Evolutionary conservation across 331 rosid genomes (phyloP).

Genomic region (Acacia concinna): DNA sequence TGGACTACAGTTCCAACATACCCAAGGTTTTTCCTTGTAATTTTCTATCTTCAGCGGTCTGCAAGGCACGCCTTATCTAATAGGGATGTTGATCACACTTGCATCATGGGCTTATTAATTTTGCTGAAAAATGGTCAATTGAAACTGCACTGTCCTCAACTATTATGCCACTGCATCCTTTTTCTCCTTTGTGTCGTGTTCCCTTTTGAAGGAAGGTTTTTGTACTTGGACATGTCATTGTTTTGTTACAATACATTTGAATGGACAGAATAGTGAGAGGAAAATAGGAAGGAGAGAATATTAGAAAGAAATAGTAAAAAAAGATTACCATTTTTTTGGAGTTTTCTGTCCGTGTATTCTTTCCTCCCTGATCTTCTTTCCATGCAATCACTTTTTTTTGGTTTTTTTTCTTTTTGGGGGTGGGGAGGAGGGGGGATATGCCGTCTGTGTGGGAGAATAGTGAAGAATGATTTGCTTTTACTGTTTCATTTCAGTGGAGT

Average conservation of each 20-base stretch:
- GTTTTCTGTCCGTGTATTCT: no score
- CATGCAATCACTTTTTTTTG: no score
- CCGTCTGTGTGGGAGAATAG: conserved; percentile 4
- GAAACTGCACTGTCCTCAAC: conserved; percentile 13
- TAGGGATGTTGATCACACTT: conserved; percentile 11
- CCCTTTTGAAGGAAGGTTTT: not conserved
- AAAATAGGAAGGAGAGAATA: no score
- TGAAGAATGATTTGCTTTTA: conserved; percentile 8
- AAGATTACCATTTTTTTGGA: no score
- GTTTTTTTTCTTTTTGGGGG: no score
- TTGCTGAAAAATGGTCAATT: not conserved
- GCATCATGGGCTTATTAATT: not conserved
- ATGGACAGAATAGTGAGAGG: no score
- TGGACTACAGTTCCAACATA: conserved; percentile 99
- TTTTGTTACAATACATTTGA: not conserved
- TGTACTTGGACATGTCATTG: conserved; percentile 2
- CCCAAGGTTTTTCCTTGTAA: conserved; percentile 61
- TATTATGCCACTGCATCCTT: not conserved
- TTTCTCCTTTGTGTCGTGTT: not conserved
- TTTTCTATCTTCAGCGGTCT: not conserved
- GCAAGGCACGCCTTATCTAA: not conserved
- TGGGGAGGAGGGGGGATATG: not conserved
- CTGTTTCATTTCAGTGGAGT: conserved; percentile 69
- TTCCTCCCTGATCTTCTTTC: no score
- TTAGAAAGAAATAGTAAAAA: no score